Base-by-base conservation (phyloP, 306 rosid genomes). In the Ammopiptanthus mongolicus region DNA sequence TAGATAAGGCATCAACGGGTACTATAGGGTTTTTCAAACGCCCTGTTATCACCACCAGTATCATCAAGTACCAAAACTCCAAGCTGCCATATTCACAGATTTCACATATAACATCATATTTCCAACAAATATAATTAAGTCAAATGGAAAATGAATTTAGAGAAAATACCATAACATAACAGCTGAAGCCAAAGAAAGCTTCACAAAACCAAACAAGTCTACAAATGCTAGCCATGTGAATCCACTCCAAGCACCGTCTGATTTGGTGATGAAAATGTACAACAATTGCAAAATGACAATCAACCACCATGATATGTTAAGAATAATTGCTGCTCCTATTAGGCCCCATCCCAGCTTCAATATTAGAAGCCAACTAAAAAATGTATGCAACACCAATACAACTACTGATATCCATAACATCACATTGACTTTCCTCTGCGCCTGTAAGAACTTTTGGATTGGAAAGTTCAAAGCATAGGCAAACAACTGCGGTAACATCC, bases 61-160 rank as follows among this genome's bases (percentile, higher is more conserved):
- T 19, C 97, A 90, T 92, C 85, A 92, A 59, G 81, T 92, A 92
- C 97, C 97, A 92, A 74, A 87, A 84, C 84, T 92, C 97, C 88
- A 92, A 87, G 82, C 97, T 92, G 94, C 78, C 71, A 44, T 48
- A 76, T 81, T 63, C 15, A 42, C 29, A 51, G 6, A 71, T 7
- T 52, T 62, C 39, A 66, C 7, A 44, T 70, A 46, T 18, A 44
- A 10, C 46, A 83, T 69, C 37, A 55, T 3, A 23, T 46, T 44
- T 42, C 19, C 25, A 34, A n/a, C 2, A 53, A 21, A 73, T 22
- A 65, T 5, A 12, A 55, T 9, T 0, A 58, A 59, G 58, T 37
- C 3, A 5, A 75, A 17, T 13, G 56, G 23, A 65, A 47, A 64
- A 78, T 44, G 8, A 42, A 68, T 81, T 50, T 36, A 37, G 62